Evolutionary conservation across 768 basidiomycete genomes (phyloP), one percentile per base, ranked within the genome.

Genomic region (Russula sp.): DNA sequence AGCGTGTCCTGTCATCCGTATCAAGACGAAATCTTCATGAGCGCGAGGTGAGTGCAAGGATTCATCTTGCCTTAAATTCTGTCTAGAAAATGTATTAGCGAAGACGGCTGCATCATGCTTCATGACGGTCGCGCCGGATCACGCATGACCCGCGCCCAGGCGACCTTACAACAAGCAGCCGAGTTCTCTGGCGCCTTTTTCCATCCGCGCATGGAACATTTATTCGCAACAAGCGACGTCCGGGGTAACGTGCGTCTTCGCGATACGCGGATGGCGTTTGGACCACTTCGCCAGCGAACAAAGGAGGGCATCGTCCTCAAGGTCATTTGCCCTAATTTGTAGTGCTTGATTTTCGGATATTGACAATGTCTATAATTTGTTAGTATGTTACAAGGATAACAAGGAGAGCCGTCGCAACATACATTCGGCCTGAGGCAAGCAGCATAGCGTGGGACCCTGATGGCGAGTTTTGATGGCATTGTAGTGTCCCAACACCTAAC

Each of bases 191-290:
- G 82, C 43, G 81, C 86, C 6, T 79, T 84, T 65, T 84, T 79
- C 56, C 87, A 92, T 68, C 90, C 90, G 13, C 69, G 64, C 35
- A 82, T 86, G 76, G 82, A 86, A 41, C 77, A 89, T 65, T 69
- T 90, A 51, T 90, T 92, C 64, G 80, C 79, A 6, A 87, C 85
- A 3, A 81, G 84, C 59, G 86, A 89, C 64, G 74, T 69, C 11
- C 72, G 68, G 16, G 88, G 89, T 5, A 71, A 73, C 25, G 83
- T 90, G 3, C 83, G 79, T 65, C 80, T 92, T 59, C 81, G 87
- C 16, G 89, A 92, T 70, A 73, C 75, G 16, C 77, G 89, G 13
- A 90, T 89, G 86, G 81, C 86, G 0, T 91, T 90, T 71, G 85
- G 85, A 20, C 76, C 83, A 47, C 66, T 71, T 20, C 71, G 71